Conservation (phyloP, 768 basidiomycete genomes). For the Inosperma sp. region DNA sequence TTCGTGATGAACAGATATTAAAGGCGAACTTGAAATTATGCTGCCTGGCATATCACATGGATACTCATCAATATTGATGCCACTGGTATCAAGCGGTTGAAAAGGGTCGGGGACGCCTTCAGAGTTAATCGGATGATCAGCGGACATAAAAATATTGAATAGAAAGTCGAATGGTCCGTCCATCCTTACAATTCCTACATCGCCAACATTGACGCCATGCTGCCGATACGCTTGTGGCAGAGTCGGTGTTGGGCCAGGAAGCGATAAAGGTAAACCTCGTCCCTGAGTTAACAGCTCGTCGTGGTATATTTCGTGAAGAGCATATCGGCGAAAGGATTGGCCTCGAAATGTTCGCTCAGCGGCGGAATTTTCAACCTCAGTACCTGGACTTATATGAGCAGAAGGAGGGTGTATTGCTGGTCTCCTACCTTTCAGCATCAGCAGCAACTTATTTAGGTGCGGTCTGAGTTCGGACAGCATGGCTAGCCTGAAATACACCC, state of each 20-base stretch:
- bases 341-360: background rate
- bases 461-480: no score
- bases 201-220: conserved; percentile 33
- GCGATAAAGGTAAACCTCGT: conserved; percentile 35
- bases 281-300: conserved; percentile 17
- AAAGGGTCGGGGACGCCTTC: conserved; percentile 24
- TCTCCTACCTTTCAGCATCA: background rate
- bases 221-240: conserved; percentile 25
- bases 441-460: background rate
- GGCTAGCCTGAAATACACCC: no score
- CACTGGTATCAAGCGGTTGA: conserved; percentile 13
- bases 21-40: conserved; percentile 3
- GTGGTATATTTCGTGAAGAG: background rate
- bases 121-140: conserved; percentile 32
- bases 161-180: conserved; percentile 35
- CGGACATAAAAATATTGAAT: conserved; percentile 35
- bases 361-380: background rate
- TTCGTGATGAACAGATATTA: conserved; percentile 1
- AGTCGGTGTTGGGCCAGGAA: conserved; percentile 27
- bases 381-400: background rate
- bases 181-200: conserved; percentile 34
- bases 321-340: background rate
- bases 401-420: background rate
- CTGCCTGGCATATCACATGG: conserved; percentile 13
- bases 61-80: conserved; percentile 12